Base-by-base conservation (phyloP, 2,329 filamentous ascomycete genomes). In the Thielaviopsis cerberus region DNA sequence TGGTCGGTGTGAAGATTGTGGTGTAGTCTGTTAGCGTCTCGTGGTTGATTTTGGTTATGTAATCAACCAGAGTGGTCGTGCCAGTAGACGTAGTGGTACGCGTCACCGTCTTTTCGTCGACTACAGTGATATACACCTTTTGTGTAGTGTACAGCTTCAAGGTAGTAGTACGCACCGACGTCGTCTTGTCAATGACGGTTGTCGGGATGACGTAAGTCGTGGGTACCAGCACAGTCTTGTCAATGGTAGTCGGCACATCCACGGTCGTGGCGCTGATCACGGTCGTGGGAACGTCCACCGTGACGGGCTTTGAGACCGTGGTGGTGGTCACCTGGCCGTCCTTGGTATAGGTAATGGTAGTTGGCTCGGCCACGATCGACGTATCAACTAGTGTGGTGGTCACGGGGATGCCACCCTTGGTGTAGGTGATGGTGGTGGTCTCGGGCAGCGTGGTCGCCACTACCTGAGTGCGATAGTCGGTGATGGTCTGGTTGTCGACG, bases 351-450 rank as follows among this genome's bases (percentile, higher is more conserved):
- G 55, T 57, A 22, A 57, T 22, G 6, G 55, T 57, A 4, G 55
- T 57, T 23, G 55, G 48, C 45, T 51, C 25, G 20, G 48, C n/a
- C 4, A 57, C 48, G 3, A 48, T n/a, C 1, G 41, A 48, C 17
- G 41, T 48, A n/a, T 20, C 41, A 4, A 48, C 41, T n/a, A 48
- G 41, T 6, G 41, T 48, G 15, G 55, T 57, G 17, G 55, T 53
- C 1, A 53, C 22, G 4, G 55, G 20, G 7, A 48, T 53, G 24
- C 57, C 53, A 23, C 41, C 30, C 22, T 51, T 24, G 30, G 57
- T 59, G 20, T 45, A 20, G 8, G 57, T 59, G 17, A 53, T 41
- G 23, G 57, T 58, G 5, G 24, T 58, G 15, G 23, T 27, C 41
- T 30, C 23, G 11, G 15, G 37, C 45, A 55, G 15, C 6, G 57